phyloP scores from a whole-genome alignment of 2,329 filamentous ascomycete genomes.

The Colletotrichum lentis region DNA sequence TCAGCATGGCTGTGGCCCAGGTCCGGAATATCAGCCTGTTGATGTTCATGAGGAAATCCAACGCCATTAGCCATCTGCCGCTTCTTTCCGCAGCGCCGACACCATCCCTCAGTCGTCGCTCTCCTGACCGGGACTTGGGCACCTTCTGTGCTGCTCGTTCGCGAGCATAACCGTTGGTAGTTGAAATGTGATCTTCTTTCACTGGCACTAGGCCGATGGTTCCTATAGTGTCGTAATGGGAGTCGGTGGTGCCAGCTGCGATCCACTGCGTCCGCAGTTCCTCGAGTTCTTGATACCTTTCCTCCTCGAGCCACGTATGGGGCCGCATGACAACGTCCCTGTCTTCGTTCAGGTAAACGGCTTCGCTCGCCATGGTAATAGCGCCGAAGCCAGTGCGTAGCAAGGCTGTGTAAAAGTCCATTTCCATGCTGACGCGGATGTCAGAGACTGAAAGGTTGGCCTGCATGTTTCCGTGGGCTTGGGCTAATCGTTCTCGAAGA shows the following conservation, averaged over 20 bases:
- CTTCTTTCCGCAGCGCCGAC: conserved; percentile 82
- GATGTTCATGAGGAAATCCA: conserved; percentile 80
- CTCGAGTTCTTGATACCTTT: conserved; percentile 81
- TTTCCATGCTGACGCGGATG: conserved; percentile 81
- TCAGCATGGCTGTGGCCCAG: conserved; percentile 62
- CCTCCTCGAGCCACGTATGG: conserved; percentile 92
- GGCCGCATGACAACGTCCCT: conserved; percentile 74
- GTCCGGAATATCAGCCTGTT: conserved; percentile 69
- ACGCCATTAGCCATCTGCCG: conserved; percentile 78
- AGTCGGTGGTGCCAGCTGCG: conserved; percentile 55
- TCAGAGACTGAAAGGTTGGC: conserved; percentile 86
- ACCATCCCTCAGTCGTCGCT: conserved; percentile 65
- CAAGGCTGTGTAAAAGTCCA: conserved; percentile 95
- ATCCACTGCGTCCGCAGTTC: conserved; percentile 62
- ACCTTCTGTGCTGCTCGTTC: conserved; percentile 73
- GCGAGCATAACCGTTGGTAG: conserved; percentile 69
- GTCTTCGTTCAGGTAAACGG: conserved; percentile 94
- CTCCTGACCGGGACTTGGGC: conserved; percentile 55
- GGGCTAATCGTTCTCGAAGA: conserved; percentile 68
- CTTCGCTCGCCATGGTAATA: conserved; percentile 92
- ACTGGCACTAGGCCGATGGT: conserved; percentile 65
- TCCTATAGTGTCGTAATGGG: conserved; percentile 61
- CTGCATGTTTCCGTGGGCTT: conserved; percentile 89
- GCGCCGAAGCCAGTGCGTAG: conserved; percentile 87
- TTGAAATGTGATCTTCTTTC: conserved; percentile 54